phyloP scores from a whole-genome alignment of 2,329 filamentous ascomycete species.

The Pseudogymnoascus sp. region DNA sequence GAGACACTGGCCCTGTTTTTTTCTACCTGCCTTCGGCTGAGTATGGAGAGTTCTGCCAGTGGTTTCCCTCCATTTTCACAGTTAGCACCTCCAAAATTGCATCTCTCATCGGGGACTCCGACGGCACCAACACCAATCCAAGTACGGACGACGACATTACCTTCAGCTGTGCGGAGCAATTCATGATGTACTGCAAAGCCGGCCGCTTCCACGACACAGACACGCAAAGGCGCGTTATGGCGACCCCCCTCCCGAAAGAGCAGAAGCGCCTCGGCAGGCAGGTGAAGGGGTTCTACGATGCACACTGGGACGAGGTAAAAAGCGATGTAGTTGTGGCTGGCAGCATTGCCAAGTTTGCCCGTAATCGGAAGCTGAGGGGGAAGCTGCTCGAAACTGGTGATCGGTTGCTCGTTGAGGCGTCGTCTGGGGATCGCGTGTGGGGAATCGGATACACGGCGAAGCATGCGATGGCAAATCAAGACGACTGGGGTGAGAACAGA shows the following conservation, averaged over 20 bases:
- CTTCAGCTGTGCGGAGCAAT: slow-evolving; percentile 33
- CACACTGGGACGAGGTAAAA: slow-evolving; percentile 21
- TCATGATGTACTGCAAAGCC: slow-evolving; percentile 38
- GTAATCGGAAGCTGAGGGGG: slow-evolving; percentile 23
- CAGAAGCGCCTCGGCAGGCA: slow-evolving; percentile 27
- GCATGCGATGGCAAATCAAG: slow-evolving; percentile 23
- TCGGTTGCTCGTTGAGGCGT: slow-evolving; percentile 27
- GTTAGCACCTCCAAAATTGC: slow-evolving; percentile 25
- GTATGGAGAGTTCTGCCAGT: slow-evolving; percentile 32
- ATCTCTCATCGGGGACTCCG: slow-evolving; percentile 22
- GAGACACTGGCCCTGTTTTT: slow-evolving; percentile 18
- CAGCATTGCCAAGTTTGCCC: slow-evolving; percentile 30
- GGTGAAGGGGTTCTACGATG: slow-evolving; percentile 24
- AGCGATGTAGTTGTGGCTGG: slow-evolving; percentile 20
- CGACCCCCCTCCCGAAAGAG: slow-evolving; percentile 23
- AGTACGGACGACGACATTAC: slow-evolving; percentile 14
- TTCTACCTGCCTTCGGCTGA: slow-evolving; percentile 28
- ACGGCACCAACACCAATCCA: slow-evolving; percentile 14
- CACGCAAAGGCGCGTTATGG: slow-evolving; percentile 22
- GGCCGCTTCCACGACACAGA: slow-evolving; percentile 28
- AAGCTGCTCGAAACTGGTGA: slow-evolving; percentile 29
- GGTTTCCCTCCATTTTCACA: slow-evolving; percentile 27
- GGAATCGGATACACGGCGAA: slow-evolving; percentile 29
- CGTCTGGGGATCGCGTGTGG: slow-evolving; percentile 29
- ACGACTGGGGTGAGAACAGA: slow-evolving; percentile 28